Percentiles rank a stretch among this genome's conserved stretches.
Evolutionary conservation across 352 stramenopile genomes (phyloP).

Genomic region (Globisporangium apiculatum): DNA sequence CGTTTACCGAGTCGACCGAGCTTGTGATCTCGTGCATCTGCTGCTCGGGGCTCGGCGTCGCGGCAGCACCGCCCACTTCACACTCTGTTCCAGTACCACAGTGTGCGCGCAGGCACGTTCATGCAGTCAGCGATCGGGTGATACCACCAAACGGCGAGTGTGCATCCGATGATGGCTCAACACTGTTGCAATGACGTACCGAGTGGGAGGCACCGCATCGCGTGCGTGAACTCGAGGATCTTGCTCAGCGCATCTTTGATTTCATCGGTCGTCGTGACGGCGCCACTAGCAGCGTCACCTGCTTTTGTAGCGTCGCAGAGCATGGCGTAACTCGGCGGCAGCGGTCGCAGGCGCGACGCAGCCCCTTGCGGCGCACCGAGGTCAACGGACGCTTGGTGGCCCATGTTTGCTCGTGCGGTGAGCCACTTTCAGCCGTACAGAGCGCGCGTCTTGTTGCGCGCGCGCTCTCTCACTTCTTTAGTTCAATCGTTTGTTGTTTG

Average conservation of each 20-base stretch:
- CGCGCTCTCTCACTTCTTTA: too few species aligned
- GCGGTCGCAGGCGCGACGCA: conserved; percentile 1
- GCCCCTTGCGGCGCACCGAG: conserved; percentile 2
- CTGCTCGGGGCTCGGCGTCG: conserved; percentile 32
- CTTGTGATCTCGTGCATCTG: conserved; percentile 70
- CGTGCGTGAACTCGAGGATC: conserved; percentile 61
- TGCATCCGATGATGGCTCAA: background rate
- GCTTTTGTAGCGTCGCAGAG: conserved; percentile 55
- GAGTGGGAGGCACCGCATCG: conserved; percentile 49
- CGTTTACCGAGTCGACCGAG: conserved; percentile 67
- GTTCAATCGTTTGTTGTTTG: too few species aligned
- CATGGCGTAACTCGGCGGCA: conserved; percentile 44
- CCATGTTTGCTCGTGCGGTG: conserved; percentile 24
- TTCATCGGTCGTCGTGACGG: conserved; percentile 33
- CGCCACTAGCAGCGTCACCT: conserved; percentile 27
- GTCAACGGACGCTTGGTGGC: conserved; percentile 42
- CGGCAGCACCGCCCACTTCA: conserved; percentile 24
- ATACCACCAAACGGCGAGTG: background rate
- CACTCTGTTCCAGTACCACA: conserved; percentile 18
- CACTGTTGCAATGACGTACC: conserved; percentile 15
- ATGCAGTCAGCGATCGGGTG: too few species aligned
- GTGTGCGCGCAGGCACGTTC: background rate
- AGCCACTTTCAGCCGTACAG: background rate
- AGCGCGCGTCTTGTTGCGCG: background rate
- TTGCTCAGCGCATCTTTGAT: conserved; percentile 56